These are phyloP conservation scores for Favolaschia claudopus DNA, from an alignment of 768 basidiomycete genomes.

Conservation along the genomic window DNA sequence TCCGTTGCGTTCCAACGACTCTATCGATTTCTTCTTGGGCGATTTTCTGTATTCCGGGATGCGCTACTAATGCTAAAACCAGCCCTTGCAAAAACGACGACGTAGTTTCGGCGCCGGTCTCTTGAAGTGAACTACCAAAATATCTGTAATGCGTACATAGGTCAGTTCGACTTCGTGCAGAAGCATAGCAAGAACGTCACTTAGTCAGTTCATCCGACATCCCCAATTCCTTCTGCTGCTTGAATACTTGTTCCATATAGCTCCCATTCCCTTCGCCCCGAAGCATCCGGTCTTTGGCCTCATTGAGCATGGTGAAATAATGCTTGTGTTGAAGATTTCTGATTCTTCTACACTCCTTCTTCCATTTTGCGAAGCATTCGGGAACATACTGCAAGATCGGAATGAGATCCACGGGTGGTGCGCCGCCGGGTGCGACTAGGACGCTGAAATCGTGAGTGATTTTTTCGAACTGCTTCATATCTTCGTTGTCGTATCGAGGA, in stretches of 20 bases:
- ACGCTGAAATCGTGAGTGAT: not conserved
- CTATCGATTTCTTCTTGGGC: conserved; percentile 1
- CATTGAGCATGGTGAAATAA: not conserved
- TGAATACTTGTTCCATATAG: conserved; percentile 33
- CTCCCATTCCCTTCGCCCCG: conserved; percentile 31
- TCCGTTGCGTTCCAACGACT: not conserved
- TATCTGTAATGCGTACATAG: conserved; percentile 23
- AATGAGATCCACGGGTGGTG: conserved; percentile 25
- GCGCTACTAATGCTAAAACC: conserved; percentile 23
- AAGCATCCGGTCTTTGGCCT: conserved; percentile 27
- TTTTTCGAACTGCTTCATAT: conserved; percentile 13
- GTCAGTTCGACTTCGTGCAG: not conserved
- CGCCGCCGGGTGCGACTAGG: conserved; percentile 2
- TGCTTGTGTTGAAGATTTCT: not conserved
- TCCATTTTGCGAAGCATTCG: conserved; percentile 27
- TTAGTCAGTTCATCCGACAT: conserved; percentile 13
- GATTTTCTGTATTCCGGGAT: conserved; percentile 33
- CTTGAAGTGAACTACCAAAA: conserved; percentile 34
- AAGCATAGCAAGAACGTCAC: conserved; percentile 3
- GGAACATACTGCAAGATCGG: conserved; percentile 26
- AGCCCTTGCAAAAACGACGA: conserved; percentile 29
- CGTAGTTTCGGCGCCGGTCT: conserved; percentile 39
- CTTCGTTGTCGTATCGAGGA: conserved; percentile 8
- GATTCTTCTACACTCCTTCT: conserved; percentile 1
- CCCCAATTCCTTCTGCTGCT: conserved; percentile 12